Evolutionary conservation across 108 stramenopile species (phyloP).

Genomic region (Discostella stelligeroides): DNA sequence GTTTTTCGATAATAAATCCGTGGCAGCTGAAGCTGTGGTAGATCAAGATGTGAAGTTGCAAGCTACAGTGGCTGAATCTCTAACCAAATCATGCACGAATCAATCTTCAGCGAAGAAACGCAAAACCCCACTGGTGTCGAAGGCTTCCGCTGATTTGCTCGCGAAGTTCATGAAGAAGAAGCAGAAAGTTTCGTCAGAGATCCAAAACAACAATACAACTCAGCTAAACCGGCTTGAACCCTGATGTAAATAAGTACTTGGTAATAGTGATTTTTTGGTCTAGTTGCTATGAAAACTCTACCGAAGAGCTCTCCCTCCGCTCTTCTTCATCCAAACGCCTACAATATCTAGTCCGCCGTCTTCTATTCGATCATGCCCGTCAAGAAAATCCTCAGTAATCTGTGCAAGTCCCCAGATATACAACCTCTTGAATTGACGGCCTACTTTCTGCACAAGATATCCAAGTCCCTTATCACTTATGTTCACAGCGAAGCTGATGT

Average conservation of each 20-base stretch:
- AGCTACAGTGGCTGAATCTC: background rate
- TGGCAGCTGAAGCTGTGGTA: background rate
- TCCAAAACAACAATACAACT: background rate
- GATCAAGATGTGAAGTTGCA: too few species aligned
- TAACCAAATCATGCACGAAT: slow-evolving; percentile 13
- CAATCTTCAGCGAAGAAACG: slow-evolving; percentile 24
- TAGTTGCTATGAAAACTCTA: too few species aligned
- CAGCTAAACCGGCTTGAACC: background rate
- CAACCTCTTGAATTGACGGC: slow-evolving; percentile 61
- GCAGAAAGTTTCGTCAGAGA: slow-evolving; percentile 32
- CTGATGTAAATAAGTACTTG: too few species aligned
- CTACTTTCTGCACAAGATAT: slow-evolving; percentile 68
- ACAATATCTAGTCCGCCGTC: slow-evolving; percentile 71
- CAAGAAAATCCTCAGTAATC: slow-evolving; percentile 75
- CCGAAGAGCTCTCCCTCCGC: slow-evolving; percentile 50
- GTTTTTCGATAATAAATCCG: background rate
- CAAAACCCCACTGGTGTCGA: slow-evolving; percentile 16
- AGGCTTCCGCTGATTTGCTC: slow-evolving; percentile 47
- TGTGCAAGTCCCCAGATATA: slow-evolving; percentile 85
- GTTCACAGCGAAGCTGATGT: slow-evolving; percentile 71
- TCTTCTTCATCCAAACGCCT: slow-evolving; percentile 87
- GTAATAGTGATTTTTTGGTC: too few species aligned
- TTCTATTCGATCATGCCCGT: slow-evolving; percentile 74
- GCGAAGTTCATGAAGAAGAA: slow-evolving; percentile 39
- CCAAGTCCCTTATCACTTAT: slow-evolving; percentile 79